Percentiles rank a stretch among this genome's conserved stretches.
These are phyloP conservation scores for Saccharomyces hybrid DNA, from an alignment of 1,139 yeast species.

Conservation along the genomic window DNA sequence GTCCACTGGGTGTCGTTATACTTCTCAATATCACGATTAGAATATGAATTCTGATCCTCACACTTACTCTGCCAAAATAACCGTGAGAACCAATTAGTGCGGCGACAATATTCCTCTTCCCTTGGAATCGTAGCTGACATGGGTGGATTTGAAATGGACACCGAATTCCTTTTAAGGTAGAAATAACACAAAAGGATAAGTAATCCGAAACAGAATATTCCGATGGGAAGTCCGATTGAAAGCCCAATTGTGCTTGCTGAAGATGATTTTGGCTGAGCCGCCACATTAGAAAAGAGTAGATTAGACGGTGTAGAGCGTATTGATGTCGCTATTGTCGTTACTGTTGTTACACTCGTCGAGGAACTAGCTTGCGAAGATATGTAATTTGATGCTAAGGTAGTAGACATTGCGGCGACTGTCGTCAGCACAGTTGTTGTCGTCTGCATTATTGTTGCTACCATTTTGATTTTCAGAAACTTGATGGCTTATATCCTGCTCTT, in stretches of 20 bases:
- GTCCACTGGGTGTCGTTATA: slow-evolving; percentile 9
- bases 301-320: not conserved
- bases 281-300: not conserved
- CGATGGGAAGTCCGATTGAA: slow-evolving; percentile 29
- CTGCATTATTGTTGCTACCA: not conserved
- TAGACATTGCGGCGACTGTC: not conserved
- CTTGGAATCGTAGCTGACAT: slow-evolving; percentile 6
- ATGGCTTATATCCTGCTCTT: not conserved
- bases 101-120: not conserved
- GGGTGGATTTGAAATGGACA: slow-evolving; percentile 3
- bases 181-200: slow-evolving; percentile 15
- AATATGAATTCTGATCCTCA: not conserved
- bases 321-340: not conserved
- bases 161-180: slow-evolving; percentile 9
- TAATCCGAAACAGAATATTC: slow-evolving; percentile 20
- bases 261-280: not conserved
- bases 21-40: slow-evolving; percentile 8
- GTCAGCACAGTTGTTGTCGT: not conserved
- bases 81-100: not conserved
- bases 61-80: not conserved
- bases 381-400: not conserved
- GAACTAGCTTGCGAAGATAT: not conserved
- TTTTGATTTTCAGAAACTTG: not conserved
- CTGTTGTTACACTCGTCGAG: not conserved
- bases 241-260: not conserved